Evolutionary conservation across 2,329 filamentous ascomycete genomes (phyloP).

Genomic region (Ascocoryne sarcoides): DNA sequence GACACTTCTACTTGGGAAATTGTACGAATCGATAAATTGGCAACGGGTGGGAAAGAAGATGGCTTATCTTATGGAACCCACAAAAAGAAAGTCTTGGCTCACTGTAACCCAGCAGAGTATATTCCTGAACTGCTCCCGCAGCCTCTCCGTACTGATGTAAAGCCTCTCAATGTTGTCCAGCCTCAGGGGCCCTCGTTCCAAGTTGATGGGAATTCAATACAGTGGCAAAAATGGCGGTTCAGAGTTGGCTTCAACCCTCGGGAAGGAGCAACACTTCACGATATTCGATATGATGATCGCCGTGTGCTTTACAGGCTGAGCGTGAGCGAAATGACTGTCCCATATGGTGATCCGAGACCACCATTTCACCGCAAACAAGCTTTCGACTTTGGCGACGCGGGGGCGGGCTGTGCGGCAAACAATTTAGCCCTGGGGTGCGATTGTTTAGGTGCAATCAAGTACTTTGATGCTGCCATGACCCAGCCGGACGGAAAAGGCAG

Average conservation of each 20-base stretch:
- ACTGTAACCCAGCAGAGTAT: slow-evolving; percentile 30
- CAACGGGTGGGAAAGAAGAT: slow-evolving; percentile 32
- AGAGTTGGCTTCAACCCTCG: slow-evolving; percentile 52
- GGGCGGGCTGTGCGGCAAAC: slow-evolving; percentile 52
- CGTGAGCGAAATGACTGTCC: slow-evolving; percentile 45
- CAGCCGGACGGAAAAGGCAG: slow-evolving; percentile 45
- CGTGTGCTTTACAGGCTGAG: slow-evolving; percentile 50
- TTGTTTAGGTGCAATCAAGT: slow-evolving; percentile 59
- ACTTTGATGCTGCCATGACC: slow-evolving; percentile 48
- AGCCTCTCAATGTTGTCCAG: slow-evolving; percentile 53
- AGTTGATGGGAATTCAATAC: slow-evolving; percentile 35
- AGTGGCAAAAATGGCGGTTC: slow-evolving; percentile 53
- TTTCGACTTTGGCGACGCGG: slow-evolving; percentile 61
- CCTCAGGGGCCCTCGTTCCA: slow-evolving; percentile 54
- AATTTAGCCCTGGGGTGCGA: slow-evolving; percentile 61
- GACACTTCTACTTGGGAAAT: slow-evolving; percentile 39
- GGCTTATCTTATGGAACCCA: slow-evolving; percentile 36
- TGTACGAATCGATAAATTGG: slow-evolving; percentile 39
- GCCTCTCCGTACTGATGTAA: slow-evolving; percentile 38
- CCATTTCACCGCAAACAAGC: slow-evolving; percentile 59
- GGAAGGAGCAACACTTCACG: slow-evolving; percentile 50
- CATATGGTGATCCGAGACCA: slow-evolving; percentile 50
- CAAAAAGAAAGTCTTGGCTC: slow-evolving; percentile 36
- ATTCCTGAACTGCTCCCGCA: slow-evolving; percentile 33
- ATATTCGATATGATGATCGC: slow-evolving; percentile 50